phyloP scores from a whole-genome alignment of 2,329 filamentous ascomycete genomes.

The Phialocephala subalpina region DNA sequence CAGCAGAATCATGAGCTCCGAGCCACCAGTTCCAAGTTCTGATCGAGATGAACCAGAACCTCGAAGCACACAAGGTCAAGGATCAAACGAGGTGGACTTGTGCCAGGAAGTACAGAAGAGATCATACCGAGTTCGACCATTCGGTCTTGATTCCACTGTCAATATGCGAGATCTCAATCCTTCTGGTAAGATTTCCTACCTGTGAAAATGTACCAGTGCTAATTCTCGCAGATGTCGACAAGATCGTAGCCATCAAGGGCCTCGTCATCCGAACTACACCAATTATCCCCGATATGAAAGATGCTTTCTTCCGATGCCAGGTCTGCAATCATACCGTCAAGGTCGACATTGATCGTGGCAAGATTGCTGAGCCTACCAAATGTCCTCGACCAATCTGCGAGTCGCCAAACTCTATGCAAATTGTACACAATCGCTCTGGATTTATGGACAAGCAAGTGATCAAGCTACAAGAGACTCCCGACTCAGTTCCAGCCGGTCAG shows the following conservation, averaged over 20 bases:
- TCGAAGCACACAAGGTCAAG: constrained; percentile 52
- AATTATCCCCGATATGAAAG: constrained; percentile 98
- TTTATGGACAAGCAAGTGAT: constrained; percentile 99
- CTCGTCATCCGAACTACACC: constrained; percentile 95
- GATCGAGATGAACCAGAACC: constrained; percentile 66
- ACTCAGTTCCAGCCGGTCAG: constrained; percentile 92
- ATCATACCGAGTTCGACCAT: constrained; percentile 87
- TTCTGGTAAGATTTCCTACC: constrained; percentile 59
- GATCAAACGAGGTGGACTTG: constrained; percentile 68
- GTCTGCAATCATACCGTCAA: constrained; percentile 91
- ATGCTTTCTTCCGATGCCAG: constrained; percentile 96
- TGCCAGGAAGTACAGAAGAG: constrained; percentile 80
- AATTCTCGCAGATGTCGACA: constrained; percentile 80
- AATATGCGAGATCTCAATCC: constrained; percentile 96
- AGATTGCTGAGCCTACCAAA: constrained; percentile 91
- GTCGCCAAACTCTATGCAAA: constrained; percentile 95
- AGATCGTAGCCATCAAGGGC: constrained; percentile 92
- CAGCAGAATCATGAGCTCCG: constrained; percentile 68
- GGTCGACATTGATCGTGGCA: constrained; percentile 92
- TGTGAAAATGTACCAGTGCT: constrained; percentile 28
- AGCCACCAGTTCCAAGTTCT: constrained; percentile 81
- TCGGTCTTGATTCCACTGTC: constrained; percentile 84
- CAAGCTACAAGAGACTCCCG: constrained; percentile 96
- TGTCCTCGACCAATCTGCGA: constrained; percentile 85
- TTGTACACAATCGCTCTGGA: constrained; percentile 92